phyloP scores from a whole-genome alignment of 805 yeast genomes.

The Danielia oregonensis region DNA sequence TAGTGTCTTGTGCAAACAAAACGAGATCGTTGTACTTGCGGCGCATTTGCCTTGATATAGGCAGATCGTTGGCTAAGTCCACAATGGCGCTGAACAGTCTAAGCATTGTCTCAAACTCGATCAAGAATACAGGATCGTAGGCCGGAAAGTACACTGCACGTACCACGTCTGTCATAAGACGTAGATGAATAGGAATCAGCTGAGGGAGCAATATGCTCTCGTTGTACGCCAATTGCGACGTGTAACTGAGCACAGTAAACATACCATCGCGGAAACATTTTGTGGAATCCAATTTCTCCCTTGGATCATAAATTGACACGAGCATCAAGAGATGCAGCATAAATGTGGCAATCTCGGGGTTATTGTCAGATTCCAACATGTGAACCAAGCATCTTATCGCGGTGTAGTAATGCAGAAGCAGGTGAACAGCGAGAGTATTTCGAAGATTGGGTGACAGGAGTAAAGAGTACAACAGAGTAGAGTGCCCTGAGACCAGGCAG shows the following conservation, averaged over 20 bases:
- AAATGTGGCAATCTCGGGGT: slow-evolving; percentile 30
- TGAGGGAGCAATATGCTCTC: slow-evolving; percentile 9
- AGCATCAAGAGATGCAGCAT: slow-evolving; percentile 35
- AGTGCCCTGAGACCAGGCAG: slow-evolving; percentile 19
- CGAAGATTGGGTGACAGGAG: slow-evolving; percentile 15
- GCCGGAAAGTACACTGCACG: slow-evolving; percentile 34
- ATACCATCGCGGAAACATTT: slow-evolving; percentile 40
- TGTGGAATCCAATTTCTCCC: slow-evolving; percentile 33
- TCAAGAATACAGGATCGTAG: slow-evolving; percentile 28
- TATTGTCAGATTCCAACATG: slow-evolving; percentile 23
- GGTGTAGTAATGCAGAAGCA: slow-evolving; percentile 33
- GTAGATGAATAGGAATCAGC: slow-evolving; percentile 29
- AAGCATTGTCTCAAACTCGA: slow-evolving; percentile 25
- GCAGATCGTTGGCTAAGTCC: slow-evolving; percentile 2
- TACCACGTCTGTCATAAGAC: slow-evolving; percentile 31
- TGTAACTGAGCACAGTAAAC: slow-evolving; percentile 32
- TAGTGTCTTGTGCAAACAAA: slow-evolving; percentile 21
- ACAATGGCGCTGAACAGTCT: slow-evolving; percentile 18
- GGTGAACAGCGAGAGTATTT: slow-evolving; percentile 25
- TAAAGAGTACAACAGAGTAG: slow-evolving; percentile 5
- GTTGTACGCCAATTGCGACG: slow-evolving; percentile 14
- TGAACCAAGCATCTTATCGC: slow-evolving; percentile 31
- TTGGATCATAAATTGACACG: slow-evolving; percentile 42
- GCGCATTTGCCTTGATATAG: slow-evolving; percentile 13
- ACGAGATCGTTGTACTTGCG: slow-evolving; percentile 22